Evolutionary conservation across 495 filamentous ascomycete genomes (phyloP).

Genomic region (Aspergillus taichungensis): DNA sequence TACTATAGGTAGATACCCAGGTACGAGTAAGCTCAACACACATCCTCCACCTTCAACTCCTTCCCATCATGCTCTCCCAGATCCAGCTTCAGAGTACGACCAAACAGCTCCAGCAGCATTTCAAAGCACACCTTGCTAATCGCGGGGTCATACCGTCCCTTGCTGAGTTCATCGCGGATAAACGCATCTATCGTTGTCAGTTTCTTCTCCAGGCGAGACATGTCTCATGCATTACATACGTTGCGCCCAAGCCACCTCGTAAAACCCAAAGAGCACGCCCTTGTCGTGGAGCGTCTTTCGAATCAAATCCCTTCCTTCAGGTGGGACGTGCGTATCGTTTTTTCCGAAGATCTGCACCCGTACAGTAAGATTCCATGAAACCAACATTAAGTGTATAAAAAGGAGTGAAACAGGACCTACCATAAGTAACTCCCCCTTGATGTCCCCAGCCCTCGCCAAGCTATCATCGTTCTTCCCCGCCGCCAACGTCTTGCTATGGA

Average conservation of each 20-base stretch:
- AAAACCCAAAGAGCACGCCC: slow-evolving; percentile 69
- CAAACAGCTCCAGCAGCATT: slow-evolving; percentile 82
- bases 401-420: slow-evolving; percentile 29
- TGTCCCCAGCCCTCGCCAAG: slow-evolving; percentile 55
- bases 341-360: slow-evolving; percentile 66
- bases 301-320: slow-evolving; percentile 78
- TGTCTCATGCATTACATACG: slow-evolving; percentile 39
- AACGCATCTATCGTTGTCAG: slow-evolving; percentile 55
- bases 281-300: slow-evolving; percentile 71
- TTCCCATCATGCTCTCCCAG: slow-evolving; percentile 51
- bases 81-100: slow-evolving; percentile 65
- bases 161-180: slow-evolving; percentile 90
- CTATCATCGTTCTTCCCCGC: slow-evolving; percentile 59
- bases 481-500: slow-evolving; percentile 70
- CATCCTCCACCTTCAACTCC: slow-evolving; percentile 46
- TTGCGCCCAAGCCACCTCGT: slow-evolving; percentile 87
- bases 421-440: slow-evolving; percentile 70
- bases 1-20: slow-evolving; percentile 1
- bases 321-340: slow-evolving; percentile 82
- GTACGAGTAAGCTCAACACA: slow-evolving; percentile 34
- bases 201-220: background rate
- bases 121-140: slow-evolving; percentile 86
- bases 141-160: slow-evolving; percentile 85
- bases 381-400: background rate
- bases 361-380: slow-evolving; percentile 1